Base-by-base conservation (phyloP, 2,329 filamentous ascomycete species). In the Neopestalotiopsis clavispora region DNA sequence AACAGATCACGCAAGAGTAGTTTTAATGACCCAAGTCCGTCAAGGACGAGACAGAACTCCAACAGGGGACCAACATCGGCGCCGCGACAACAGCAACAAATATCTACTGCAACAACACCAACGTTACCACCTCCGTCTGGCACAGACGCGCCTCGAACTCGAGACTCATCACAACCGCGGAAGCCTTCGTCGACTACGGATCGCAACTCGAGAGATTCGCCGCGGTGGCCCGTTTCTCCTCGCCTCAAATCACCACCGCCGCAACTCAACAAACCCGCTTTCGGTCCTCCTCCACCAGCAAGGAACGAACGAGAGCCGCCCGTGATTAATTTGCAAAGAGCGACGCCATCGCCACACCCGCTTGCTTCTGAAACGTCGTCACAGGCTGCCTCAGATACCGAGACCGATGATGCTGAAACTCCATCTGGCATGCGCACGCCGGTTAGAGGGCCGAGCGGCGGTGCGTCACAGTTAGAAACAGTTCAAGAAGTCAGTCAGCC, bases 401-500 rank as follows among this genome's bases (percentile, higher is more conserved):
- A 90, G 71, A 80, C 79, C 67, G 88, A 89, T 72, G 88, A 68
- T 23, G 66, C 61, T n/a, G 56, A 77, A 12, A 79, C 83, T n/a
- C 80, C 81, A 59, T 81, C 87, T 23, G 89, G 89, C 64, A 83
- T 88, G 81, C 83, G 86, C 77, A 89, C 90, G 20, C 89, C 90
- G 28, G 86, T 84, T 42, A 86, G 90, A 72, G 88, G 86, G 69
- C 84, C 86, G 66, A 89, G 85, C 76, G 87, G 85, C 68, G 87
- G 86, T 65, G 87, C 84, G 45, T 86, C 91, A 63, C 89, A 89
- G 62, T 83, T 98, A 68, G 95, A 97, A 81, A 98, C 96, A 0
- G 95, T 98, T 17, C 92, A 97, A 78, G 95, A 98, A 84, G 91
- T 92, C 67, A 96, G 94, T 81, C 88, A 94, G 70, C 90, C 92